These are phyloP conservation scores for Rugosomyces carneus DNA, from an alignment of 1,284 basidiomycete genomes.

Conservation along the genomic window DNA sequence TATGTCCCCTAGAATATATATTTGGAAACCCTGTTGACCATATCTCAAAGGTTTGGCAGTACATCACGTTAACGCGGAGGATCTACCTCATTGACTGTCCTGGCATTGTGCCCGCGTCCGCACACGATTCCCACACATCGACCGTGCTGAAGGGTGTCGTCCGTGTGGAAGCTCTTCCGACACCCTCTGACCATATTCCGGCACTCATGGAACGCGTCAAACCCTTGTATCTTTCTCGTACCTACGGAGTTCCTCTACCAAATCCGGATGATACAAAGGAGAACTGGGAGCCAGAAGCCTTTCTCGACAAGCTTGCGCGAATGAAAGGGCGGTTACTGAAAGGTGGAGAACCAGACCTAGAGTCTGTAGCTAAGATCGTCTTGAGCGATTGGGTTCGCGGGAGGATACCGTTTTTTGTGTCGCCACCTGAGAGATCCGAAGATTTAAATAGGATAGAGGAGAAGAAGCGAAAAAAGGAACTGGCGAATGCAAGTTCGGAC, in stretches of 20 bases:
- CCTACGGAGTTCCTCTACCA: conserved; percentile 75
- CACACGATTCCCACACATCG: conserved; percentile 84
- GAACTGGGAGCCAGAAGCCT: conserved; percentile 70
- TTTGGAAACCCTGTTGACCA: not conserved
- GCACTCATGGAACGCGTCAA: conserved; percentile 86
- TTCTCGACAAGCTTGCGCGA: conserved; percentile 82
- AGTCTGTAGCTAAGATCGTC: conserved; percentile 92
- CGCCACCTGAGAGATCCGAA: conserved; percentile 31
- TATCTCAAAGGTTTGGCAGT: conserved; percentile 86
- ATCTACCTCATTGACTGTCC: conserved; percentile 99
- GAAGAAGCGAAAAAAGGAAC: conserved; percentile 38
- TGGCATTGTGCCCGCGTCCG: conserved; percentile 94
- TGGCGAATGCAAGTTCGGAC: conserved; percentile 29
- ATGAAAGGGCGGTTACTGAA: conserved; percentile 91
- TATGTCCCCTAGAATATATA: conserved; percentile 22
- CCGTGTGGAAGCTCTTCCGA: conserved; percentile 91
- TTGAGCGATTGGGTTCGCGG: conserved; percentile 98
- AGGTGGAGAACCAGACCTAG: conserved; percentile 91
- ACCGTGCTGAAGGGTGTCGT: conserved; percentile 97
- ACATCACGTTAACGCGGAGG: conserved; percentile 91
- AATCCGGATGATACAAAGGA: conserved; percentile 44
- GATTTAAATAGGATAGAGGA: conserved; percentile 62
- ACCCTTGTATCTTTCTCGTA: conserved; percentile 88
- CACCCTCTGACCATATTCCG: conserved; percentile 92
- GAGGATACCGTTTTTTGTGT: conserved; percentile 85